A percentile compares a stretch with the other conserved stretches of the same genome.
Conservation (phyloP, 768 basidiomycete genomes). For the Amanita exitialis region DNA sequence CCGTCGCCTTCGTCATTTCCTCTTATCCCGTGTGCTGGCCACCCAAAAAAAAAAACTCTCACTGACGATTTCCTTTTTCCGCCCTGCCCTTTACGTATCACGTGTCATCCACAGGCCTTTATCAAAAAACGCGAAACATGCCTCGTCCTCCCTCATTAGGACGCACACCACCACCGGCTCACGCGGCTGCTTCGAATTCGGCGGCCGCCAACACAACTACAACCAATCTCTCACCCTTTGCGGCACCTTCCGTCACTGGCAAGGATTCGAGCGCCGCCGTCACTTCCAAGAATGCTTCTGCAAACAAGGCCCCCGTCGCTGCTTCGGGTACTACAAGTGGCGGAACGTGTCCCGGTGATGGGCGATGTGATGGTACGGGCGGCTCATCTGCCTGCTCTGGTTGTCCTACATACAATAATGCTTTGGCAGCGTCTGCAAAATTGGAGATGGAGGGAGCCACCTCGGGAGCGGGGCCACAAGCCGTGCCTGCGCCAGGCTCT, state of each 20-base stretch:
- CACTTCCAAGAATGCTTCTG: conserved; percentile 10
- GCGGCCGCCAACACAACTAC: conserved; percentile 13
- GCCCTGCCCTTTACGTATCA: neutral
- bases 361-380: conserved; percentile 95
- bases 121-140: conserved; percentile 75
- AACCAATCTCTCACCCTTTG: conserved; percentile 24
- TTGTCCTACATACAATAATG: conserved; percentile 96
- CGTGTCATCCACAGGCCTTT: conserved; percentile 47
- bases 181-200: conserved; percentile 12
- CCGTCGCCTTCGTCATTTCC: conserved; percentile 8
- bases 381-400: conserved; percentile 89
- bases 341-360: conserved; percentile 97
- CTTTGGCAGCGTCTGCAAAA: conserved; percentile 35
- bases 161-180: conserved; percentile 23
- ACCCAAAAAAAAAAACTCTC: conserved; percentile 7
- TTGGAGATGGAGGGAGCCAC: conserved; percentile 26
- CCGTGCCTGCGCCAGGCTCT: conserved; percentile 7
- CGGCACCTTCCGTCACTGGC: conserved; percentile 12
- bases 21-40: conserved; percentile 18
- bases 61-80: conserved; percentile 11
- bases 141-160: conserved; percentile 58
- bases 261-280: conserved; percentile 14
- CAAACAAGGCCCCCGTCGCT: conserved; percentile 4
- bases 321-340: conserved; percentile 12
- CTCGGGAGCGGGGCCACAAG: conserved; percentile 14